A percentile compares a stretch with the other conserved stretches of the same genome.
These are phyloP conservation scores for Epichloe baconii DNA, from an alignment of 2,329 filamentous ascomycete genomes.

Conservation along the genomic window DNA sequence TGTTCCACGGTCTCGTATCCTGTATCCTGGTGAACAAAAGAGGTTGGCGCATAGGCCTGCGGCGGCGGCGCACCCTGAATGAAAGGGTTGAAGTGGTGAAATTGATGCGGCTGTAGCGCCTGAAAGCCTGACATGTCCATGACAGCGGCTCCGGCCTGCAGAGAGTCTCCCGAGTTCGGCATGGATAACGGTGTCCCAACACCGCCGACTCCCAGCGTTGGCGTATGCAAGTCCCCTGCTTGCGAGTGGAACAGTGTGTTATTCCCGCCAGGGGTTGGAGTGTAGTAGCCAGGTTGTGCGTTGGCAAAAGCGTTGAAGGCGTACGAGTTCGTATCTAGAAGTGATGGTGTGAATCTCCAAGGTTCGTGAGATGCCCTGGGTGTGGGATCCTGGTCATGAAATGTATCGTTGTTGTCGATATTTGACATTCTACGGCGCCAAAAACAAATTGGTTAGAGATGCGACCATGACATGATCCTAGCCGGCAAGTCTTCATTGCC, in stretches of 20 bases:
- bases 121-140: conserved; percentile 60
- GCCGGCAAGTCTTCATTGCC: background rate
- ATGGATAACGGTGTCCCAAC: conserved; percentile 73
- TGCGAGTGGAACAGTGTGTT: conserved; percentile 72
- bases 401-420: conserved; percentile 21
- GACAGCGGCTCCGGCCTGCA: conserved; percentile 45
- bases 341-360: conserved; percentile 79
- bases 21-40: conserved; percentile 69
- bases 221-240: conserved; percentile 78
- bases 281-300: conserved; percentile 74
- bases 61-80: conserved; percentile 40
- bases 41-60: conserved; percentile 58
- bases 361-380: conserved; percentile 67
- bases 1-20: conserved; percentile 70
- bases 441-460: background rate
- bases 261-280: conserved; percentile 69
- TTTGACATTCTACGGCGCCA: conserved; percentile 10
- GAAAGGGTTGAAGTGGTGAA: conserved; percentile 60
- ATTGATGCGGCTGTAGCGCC: conserved; percentile 44
- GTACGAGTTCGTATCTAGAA: conserved; percentile 76
- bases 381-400: conserved; percentile 66
- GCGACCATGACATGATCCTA: background rate
- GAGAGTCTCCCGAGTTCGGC: conserved; percentile 50
- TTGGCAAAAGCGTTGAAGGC: conserved; percentile 69
- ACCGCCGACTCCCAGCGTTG: conserved; percentile 59